Conservation (phyloP, 495 filamentous ascomycete genomes). For the Oleoguttula mirabilis region DNA sequence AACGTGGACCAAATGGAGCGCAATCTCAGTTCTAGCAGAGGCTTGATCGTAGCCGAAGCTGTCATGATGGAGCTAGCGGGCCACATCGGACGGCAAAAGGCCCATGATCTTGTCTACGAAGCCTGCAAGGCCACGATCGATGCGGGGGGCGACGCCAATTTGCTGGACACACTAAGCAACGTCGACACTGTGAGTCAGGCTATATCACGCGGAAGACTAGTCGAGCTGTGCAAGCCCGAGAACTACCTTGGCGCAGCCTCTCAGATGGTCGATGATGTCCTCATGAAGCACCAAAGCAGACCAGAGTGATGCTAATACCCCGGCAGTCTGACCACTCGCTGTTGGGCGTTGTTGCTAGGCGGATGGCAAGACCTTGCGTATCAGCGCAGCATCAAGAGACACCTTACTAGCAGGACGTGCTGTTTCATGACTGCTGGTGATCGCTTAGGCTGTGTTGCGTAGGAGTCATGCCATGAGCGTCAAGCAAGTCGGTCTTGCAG, state of each 20-base stretch:
- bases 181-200: constrained; percentile 33
- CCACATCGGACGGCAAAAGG: constrained; percentile 36
- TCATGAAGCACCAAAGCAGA: no score
- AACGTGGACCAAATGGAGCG: constrained; percentile 35
- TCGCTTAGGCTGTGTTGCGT: no score
- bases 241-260: constrained; percentile 40
- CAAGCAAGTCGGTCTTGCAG: no score
- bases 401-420: no score
- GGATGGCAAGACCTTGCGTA: no score
- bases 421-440: no score
- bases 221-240: constrained; percentile 36
- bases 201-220: constrained; percentile 31
- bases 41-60: constrained; percentile 43
- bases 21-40: constrained; percentile 38
- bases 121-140: constrained; percentile 41
- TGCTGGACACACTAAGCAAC: constrained; percentile 33
- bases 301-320: no score
- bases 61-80: constrained; percentile 46
- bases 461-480: no score
- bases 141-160: constrained; percentile 22
- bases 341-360: no score
- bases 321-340: no score
- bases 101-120: constrained; percentile 44
- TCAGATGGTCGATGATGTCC: constrained; percentile 41
- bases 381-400: no score